Evolutionary conservation across 2,329 filamentous ascomycete species (phyloP).

Genomic region (Pseudogymnoascus sp.): DNA sequence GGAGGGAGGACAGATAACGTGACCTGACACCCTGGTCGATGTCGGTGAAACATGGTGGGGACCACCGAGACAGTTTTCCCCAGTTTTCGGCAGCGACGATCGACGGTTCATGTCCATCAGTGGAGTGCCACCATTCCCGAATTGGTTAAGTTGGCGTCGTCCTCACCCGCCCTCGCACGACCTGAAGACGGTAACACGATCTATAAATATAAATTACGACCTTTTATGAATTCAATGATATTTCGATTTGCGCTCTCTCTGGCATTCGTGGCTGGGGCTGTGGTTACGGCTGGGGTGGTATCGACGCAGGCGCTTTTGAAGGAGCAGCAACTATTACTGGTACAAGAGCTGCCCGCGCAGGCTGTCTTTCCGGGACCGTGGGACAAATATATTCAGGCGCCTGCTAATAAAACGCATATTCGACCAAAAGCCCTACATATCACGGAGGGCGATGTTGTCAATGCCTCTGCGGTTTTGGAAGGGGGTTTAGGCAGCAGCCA

Average conservation of each 20-base stretch:
- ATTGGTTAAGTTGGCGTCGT: neutral
- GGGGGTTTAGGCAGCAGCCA: constrained; percentile 1
- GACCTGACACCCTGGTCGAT: neutral
- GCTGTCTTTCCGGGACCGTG: constrained; percentile 33
- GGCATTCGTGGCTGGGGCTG: neutral
- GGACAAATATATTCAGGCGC: constrained; percentile 32
- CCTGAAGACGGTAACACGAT: neutral
- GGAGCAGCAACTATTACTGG: neutral
- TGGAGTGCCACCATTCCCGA: neutral
- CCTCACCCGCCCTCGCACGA: neutral
- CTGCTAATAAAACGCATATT: constrained; percentile 29
- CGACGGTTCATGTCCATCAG: neutral
- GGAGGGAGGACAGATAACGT: neutral
- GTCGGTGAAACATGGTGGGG: neutral
- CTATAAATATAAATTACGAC: neutral
- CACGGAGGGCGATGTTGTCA: constrained; percentile 28
- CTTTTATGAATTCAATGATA: neutral
- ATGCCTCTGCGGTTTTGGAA: constrained; percentile 14
- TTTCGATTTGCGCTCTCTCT: neutral
- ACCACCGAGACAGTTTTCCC: neutral
- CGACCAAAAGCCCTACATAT: constrained; percentile 28
- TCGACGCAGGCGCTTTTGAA: neutral
- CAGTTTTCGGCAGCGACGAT: neutral
- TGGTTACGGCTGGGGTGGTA: neutral
- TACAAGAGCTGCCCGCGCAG: constrained; percentile 22